Evolutionary conservation across 768 basidiomycete genomes (phyloP).

Genomic region (Candolleomyces efflorescens): DNA sequence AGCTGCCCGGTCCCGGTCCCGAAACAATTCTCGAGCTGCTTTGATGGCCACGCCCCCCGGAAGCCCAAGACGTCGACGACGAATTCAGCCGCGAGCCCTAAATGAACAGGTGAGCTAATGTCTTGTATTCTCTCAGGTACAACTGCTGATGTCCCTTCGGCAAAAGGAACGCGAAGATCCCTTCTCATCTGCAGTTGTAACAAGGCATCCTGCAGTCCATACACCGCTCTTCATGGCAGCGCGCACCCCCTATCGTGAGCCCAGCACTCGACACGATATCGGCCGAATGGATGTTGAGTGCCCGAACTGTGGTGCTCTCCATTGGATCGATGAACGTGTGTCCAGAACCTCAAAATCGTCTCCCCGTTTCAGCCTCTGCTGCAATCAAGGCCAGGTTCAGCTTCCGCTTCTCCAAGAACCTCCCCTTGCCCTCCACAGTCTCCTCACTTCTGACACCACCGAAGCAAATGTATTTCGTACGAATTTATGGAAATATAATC

Average conservation of each 20-base stretch:
- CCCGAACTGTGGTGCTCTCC: conserved; percentile 27
- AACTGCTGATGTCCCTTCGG: too few relatives aligned
- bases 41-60: too few relatives aligned
- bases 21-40: too few relatives aligned
- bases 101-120: too few relatives aligned
- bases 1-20: too few relatives aligned
- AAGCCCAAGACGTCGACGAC: too few relatives aligned
- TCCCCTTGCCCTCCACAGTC: conserved; percentile 19
- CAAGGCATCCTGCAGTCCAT: too few relatives aligned
- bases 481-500: conserved; percentile 39
- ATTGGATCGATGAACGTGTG: conserved; percentile 29
- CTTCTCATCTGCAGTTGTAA: too few relatives aligned
- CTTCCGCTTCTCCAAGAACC: conserved; percentile 18
- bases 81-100: too few relatives aligned
- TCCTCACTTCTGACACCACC: conserved; percentile 14
- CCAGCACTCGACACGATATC: conserved; percentile 20
- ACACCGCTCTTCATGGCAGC: conserved; percentile 15
- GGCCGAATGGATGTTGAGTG: conserved; percentile 34
- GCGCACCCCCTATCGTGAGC: conserved; percentile 14
- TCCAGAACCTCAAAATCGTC: conserved; percentile 1
- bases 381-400: conserved; percentile 27
- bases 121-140: too few relatives aligned
- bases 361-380: conserved; percentile 33
- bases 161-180: background rate
- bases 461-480: too few relatives aligned